Base-by-base conservation (phyloP, 139 green algal genomes). In the Zygnema cylindricum region DNA sequence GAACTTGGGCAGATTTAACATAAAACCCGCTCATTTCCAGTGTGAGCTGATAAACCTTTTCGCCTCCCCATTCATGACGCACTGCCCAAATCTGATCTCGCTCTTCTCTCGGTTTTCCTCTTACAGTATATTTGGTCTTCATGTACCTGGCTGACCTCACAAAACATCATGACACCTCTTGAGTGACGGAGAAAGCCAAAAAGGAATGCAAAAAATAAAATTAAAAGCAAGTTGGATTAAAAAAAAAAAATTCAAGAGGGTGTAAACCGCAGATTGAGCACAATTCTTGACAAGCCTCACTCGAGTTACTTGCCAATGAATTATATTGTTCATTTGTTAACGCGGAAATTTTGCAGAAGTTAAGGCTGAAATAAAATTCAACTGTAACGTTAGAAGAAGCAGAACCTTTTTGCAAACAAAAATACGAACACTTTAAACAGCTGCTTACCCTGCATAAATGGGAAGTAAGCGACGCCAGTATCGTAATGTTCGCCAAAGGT, bases 1-100 rank as follows among this genome's bases (percentile, higher is more conserved):
- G 11, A 7, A 90, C 40, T 79, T 90, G 85, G 30, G 85, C 85
- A 41, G 85, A 90, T 79, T 90, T 90, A 16, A 86, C 57, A 43
- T 90, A 90, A 55, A 90, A 91, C 35, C 86, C 82, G 32, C 86
- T 91, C 82, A 91, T 91, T 23, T 39, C 36, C 11, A 91, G 86
- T 35, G 88, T 82, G 2, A 91, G 69, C 36, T 49, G 1, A 43
- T 90, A 86, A 33, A 91, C 81, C 86, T 84, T 91, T 54, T 39
- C 86, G 32, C 84, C 85, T 33, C 86, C 86, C 86, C 86, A 91
- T 23, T 91, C 71, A 49, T 91, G 86, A 43, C 84, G 81, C 40
- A 55, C 35, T 30, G 35, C 86, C 86, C 86, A 91, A 25, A 36
- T 21, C 25, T 25, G 79, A 69, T 91, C 40, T 2, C 86, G 42